A percentile compares a stretch with the other conserved stretches of the same genome.
phyloP scores from a whole-genome alignment of 1,284 basidiomycete genomes.

The Apiotrichum domesticum region DNA sequence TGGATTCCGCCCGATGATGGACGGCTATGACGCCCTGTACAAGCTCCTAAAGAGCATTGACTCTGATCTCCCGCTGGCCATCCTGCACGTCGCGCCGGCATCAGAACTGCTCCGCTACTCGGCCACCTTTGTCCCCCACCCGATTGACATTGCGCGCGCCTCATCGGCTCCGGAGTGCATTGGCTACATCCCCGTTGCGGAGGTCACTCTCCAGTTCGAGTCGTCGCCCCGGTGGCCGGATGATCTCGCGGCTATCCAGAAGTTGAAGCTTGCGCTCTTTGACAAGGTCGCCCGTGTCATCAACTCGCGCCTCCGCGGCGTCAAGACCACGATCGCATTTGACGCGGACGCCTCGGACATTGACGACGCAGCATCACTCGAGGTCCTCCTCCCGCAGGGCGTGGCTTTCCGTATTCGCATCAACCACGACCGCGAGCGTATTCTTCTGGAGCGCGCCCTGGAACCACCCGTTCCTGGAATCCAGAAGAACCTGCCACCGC shows the following conservation, averaged over 20 bases:
- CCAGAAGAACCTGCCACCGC: slow-evolving; percentile 33
- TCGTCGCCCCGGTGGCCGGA: slow-evolving; percentile 92
- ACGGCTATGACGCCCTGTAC: slow-evolving; percentile 74
- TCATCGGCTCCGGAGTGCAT: slow-evolving; percentile 52
- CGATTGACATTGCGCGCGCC: slow-evolving; percentile 52
- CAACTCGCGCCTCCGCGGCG: slow-evolving; percentile 53
- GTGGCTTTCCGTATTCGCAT: slow-evolving; percentile 82
- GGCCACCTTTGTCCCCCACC: slow-evolving; percentile 64
- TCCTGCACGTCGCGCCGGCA: slow-evolving; percentile 66
- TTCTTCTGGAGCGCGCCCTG: slow-evolving; percentile 65
- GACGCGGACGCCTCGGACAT: slow-evolving; percentile 59
- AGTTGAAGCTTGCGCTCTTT: slow-evolving; percentile 89
- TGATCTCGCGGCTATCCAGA: slow-evolving; percentile 85
- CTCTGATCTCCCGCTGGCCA: slow-evolving; percentile 66
- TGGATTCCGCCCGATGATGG: slow-evolving; percentile 71
- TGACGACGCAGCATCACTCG: slow-evolving; percentile 65
- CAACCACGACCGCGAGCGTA: slow-evolving; percentile 80
- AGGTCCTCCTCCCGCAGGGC: slow-evolving; percentile 72
- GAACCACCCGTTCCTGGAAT: slow-evolving; percentile 40
- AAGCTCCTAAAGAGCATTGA: slow-evolving; percentile 71
- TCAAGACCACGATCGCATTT: slow-evolving; percentile 51
- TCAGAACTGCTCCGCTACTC: slow-evolving; percentile 77
- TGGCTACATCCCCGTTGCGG: slow-evolving; percentile 63
- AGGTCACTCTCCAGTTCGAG: slow-evolving; percentile 78
- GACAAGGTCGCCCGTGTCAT: slow-evolving; percentile 66